Evolutionary conservation across 345 rosid species (phyloP).

Genomic region (Brassica nigra): DNA sequence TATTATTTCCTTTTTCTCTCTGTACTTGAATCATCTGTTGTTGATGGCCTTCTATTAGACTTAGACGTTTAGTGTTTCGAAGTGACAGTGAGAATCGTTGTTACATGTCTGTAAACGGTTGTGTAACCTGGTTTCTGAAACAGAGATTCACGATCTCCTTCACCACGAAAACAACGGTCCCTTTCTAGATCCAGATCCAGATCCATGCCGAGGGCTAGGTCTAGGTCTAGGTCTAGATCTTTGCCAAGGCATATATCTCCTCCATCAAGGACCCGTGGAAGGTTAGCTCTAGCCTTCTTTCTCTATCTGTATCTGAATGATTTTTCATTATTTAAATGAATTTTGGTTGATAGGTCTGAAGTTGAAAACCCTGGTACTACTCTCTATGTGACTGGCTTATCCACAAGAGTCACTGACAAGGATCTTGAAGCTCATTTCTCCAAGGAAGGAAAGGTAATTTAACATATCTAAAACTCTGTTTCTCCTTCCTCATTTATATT

Average conservation of each 20-base stretch:
- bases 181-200: constrained; percentile 51
- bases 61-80: neutral
- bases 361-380: constrained; percentile 70
- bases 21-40: neutral
- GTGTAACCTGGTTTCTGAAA: constrained; percentile 9
- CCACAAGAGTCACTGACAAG: constrained; percentile 88
- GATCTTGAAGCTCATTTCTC: constrained; percentile 92
- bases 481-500: neutral
- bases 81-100: neutral
- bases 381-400: constrained; percentile 93
- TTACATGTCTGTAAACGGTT: neutral
- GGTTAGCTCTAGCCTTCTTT: constrained; percentile 49
- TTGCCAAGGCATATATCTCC: constrained; percentile 69
- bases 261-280: constrained; percentile 69
- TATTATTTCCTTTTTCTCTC: neutral
- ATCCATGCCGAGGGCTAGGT: constrained; percentile 40
- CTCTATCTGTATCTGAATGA: neutral
- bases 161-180: constrained; percentile 64
- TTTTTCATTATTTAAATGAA: neutral
- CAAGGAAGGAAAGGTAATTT: constrained; percentile 92
- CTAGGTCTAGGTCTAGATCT: constrained; percentile 50
- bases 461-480: neutral
- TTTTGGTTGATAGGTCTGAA: constrained; percentile 48
- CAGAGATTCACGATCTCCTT: constrained; percentile 70
- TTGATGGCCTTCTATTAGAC: neutral